Percentiles rank a stretch among this genome's conserved stretches.
Conservation (phyloP, 305 asterid genomes). For the Lippia alba region DNA sequence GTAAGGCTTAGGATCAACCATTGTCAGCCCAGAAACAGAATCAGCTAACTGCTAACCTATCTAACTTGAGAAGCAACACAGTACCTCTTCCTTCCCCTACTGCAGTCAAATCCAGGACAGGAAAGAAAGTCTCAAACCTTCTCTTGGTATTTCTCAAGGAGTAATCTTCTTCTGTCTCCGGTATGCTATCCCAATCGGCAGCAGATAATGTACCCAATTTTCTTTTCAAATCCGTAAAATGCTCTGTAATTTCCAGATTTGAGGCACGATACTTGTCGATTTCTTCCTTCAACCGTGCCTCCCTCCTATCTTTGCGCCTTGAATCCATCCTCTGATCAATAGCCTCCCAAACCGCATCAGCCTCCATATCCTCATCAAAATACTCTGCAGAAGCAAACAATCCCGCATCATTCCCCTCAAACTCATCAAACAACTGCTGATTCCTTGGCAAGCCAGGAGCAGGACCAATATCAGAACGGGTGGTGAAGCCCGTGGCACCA, state of each 20-base stretch:
- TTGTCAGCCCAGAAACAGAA: no score
- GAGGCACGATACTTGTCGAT: slow-evolving; percentile 91
- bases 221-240: slow-evolving; percentile 88
- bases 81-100: slow-evolving; percentile 74
- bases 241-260: slow-evolving; percentile 84
- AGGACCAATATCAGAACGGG: slow-evolving; percentile 95
- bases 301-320: slow-evolving; percentile 86
- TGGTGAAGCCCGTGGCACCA: slow-evolving; percentile 96
- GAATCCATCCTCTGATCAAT: slow-evolving; percentile 86
- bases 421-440: slow-evolving; percentile 86
- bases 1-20: no score
- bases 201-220: slow-evolving; percentile 61
- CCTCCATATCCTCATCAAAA: slow-evolving; percentile 89
- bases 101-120: slow-evolving; percentile 89
- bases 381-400: slow-evolving; percentile 89
- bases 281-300: slow-evolving; percentile 87
- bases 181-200: slow-evolving; percentile 87
- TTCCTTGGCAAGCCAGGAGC: slow-evolving; percentile 90
- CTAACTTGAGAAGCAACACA: no score
- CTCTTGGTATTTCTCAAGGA: slow-evolving; percentile 78
- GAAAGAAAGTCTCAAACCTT: slow-evolving; percentile 87
- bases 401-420: slow-evolving; percentile 89
- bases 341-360: slow-evolving; percentile 86
- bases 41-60: no score
- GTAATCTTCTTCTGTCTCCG: slow-evolving; percentile 87